Percentiles rank a stretch among this genome's conserved stretches.
Evolutionary conservation across 2,329 filamentous ascomycete species (phyloP).

Genomic region (Fusarium neocosmosporiellum): DNA sequence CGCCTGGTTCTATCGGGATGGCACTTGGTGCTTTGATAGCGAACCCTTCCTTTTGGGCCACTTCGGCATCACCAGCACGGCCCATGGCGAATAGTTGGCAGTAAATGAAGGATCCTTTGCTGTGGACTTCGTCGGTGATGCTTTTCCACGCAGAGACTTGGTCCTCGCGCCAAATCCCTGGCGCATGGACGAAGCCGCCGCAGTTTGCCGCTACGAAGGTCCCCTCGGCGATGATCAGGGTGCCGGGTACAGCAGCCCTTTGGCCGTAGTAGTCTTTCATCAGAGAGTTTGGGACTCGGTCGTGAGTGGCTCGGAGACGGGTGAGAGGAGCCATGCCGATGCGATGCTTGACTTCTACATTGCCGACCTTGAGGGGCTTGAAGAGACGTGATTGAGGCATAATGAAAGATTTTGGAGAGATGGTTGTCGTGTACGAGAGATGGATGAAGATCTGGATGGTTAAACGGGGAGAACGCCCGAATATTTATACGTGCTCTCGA

Average conservation of each 20-base stretch:
- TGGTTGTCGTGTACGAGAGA: neutral
- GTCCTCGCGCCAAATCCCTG: slow-evolving; percentile 67
- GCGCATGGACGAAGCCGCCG: slow-evolving; percentile 56
- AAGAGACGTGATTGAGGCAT: slow-evolving; percentile 51
- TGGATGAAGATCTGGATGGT: neutral
- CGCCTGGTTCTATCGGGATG: slow-evolving; percentile 56
- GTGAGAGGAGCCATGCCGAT: slow-evolving; percentile 69
- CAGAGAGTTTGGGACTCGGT: slow-evolving; percentile 39
- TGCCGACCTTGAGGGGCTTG: slow-evolving; percentile 55
- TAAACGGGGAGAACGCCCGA: neutral
- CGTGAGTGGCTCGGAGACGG: slow-evolving; percentile 58
- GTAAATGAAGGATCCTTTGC: slow-evolving; percentile 69
- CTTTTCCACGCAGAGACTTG: slow-evolving; percentile 71
- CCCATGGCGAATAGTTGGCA: slow-evolving; percentile 72
- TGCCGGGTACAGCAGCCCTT: slow-evolving; percentile 55
- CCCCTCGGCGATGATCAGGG: slow-evolving; percentile 58
- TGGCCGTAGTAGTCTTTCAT: slow-evolving; percentile 62
- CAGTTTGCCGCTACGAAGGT: slow-evolving; percentile 53
- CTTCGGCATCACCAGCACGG: slow-evolving; percentile 57
- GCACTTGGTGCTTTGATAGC: slow-evolving; percentile 43
- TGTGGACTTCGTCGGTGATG: slow-evolving; percentile 72
- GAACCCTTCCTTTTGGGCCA: slow-evolving; percentile 43
- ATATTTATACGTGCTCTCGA: neutral
- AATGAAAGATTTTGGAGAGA: neutral
- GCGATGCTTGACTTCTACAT: slow-evolving; percentile 53